phyloP scores from a whole-genome alignment of 139 green algal species.

The Desmodesmus armatus region DNA sequence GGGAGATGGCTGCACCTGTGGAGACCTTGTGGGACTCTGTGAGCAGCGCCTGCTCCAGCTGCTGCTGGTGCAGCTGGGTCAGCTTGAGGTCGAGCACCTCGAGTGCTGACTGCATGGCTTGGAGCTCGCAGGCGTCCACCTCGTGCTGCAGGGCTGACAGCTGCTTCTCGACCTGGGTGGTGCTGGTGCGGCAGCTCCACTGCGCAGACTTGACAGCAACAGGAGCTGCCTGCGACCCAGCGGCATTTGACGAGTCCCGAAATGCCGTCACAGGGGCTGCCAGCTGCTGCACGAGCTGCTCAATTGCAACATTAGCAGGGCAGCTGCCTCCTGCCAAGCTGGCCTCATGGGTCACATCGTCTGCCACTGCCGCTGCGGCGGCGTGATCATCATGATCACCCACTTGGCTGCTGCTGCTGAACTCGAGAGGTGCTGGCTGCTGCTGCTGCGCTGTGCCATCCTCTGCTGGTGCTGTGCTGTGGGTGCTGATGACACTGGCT shows the following conservation, averaged over 20 bases:
- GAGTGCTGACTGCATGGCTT: constrained; percentile 8
- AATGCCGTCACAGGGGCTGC: too few relatives aligned
- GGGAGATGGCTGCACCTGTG: background rate
- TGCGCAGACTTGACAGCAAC: background rate
- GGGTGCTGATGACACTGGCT: background rate
- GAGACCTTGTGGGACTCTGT: background rate
- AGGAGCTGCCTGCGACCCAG: too few relatives aligned
- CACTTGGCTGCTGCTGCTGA: background rate
- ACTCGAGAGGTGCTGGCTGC: background rate
- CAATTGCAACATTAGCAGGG: background rate
- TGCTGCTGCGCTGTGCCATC: background rate
- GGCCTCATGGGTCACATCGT: background rate
- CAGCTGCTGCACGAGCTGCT: background rate
- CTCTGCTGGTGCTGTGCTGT: background rate
- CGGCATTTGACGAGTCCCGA: too few relatives aligned
- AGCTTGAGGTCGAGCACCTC: constrained; percentile 1
- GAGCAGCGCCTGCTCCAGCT: background rate
- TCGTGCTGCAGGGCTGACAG: constrained; percentile 30
- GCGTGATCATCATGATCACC: too few relatives aligned
- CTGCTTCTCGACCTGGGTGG: background rate
- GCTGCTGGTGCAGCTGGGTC: constrained; percentile 13
- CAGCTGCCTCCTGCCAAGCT: background rate
- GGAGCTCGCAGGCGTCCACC: background rate
- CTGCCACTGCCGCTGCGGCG: background rate
- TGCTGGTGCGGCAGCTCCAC: constrained; percentile 9